Conservation (phyloP, 441 rosid species). For the Adansonia gregorii region DNA sequence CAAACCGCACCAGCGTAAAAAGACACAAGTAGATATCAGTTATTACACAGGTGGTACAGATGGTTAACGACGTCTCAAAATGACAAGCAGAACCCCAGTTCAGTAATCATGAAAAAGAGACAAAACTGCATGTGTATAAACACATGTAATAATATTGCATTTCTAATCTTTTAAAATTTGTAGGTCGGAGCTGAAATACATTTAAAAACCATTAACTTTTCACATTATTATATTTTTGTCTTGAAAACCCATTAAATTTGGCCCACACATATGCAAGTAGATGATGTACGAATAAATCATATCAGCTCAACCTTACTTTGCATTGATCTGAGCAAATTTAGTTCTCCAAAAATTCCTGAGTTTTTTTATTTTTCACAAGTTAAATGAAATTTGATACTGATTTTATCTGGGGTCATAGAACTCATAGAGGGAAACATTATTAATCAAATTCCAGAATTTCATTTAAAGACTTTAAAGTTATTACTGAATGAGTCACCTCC, state of each 20-base stretch:
- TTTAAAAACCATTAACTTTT: not conserved
- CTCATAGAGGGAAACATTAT: not conserved
- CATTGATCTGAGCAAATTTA: not conserved
- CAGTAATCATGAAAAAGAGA: not conserved
- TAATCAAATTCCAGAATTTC: not conserved
- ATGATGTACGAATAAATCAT: conserved; percentile 13
- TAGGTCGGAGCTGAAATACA: conserved; percentile 8
- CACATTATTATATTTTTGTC: not conserved
- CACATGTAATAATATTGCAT: not conserved
- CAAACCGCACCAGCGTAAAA: not conserved
- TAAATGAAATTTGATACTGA: not conserved
- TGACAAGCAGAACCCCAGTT: not conserved
- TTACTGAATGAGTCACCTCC: not conserved
- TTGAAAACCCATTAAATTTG: not conserved
- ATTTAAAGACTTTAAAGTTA: not conserved
- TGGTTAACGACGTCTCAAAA: conserved; percentile 14
- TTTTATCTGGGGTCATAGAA: not conserved
- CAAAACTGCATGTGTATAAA: conserved; percentile 3
- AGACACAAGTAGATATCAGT: conserved; percentile 3
- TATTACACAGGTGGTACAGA: not conserved
- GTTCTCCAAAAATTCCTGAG: not conserved
- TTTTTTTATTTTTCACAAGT: not conserved
- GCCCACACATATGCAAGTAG: not conserved
- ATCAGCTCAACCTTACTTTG: conserved; percentile 12
- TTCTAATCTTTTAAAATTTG: conserved; percentile 2